Evolutionary conservation across 495 filamentous ascomycete species (phyloP).

Genomic region (Talaromyces ruber): DNA sequence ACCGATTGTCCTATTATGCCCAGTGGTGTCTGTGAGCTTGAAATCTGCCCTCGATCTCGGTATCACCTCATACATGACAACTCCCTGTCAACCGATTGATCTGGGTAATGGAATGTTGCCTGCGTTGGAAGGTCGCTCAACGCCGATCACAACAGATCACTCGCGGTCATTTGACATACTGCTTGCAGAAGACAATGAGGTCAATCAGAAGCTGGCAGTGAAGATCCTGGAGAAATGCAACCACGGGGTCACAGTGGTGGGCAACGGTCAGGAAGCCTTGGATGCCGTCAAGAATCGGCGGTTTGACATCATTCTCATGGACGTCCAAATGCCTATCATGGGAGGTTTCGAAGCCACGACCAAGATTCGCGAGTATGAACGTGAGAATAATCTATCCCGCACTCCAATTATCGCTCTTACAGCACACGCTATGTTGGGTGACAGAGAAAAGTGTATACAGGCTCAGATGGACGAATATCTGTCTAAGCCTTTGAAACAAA

Average conservation of each 20-base stretch:
- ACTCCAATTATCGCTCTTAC: constrained; percentile 97
- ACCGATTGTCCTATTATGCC: constrained; percentile 87
- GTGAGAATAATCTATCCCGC: constrained; percentile 60
- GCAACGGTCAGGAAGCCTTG: constrained; percentile 88
- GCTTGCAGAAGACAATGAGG: constrained; percentile 93
- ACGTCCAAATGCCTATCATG: constrained; percentile 99
- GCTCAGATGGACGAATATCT: constrained; percentile 99
- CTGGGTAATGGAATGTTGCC: constrained; percentile 97
- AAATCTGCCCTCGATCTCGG: constrained; percentile 94
- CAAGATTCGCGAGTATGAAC: constrained; percentile 93
- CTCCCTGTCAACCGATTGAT: constrained; percentile 89
- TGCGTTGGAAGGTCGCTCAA: constrained; percentile 90
- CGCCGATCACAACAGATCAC: constrained; percentile 85
- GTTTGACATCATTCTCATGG: constrained; percentile 97
- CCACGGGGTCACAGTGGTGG: constrained; percentile 91
- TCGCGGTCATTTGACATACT: constrained; percentile 95
- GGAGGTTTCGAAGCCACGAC: constrained; percentile 97
- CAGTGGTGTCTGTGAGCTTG: constrained; percentile 82
- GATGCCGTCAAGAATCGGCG: constrained; percentile 81
- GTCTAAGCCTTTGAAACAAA: constrained; percentile 95
- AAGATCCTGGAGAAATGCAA: constrained; percentile 98
- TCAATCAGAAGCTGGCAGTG: constrained; percentile 92
- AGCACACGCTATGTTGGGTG: constrained; percentile 98
- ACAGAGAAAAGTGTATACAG: constrained; percentile 95
- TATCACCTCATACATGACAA: constrained; percentile 98